These are phyloP conservation scores for Xylaria intraflava DNA, from an alignment of 495 filamentous ascomycete species.

Conservation along the genomic window DNA sequence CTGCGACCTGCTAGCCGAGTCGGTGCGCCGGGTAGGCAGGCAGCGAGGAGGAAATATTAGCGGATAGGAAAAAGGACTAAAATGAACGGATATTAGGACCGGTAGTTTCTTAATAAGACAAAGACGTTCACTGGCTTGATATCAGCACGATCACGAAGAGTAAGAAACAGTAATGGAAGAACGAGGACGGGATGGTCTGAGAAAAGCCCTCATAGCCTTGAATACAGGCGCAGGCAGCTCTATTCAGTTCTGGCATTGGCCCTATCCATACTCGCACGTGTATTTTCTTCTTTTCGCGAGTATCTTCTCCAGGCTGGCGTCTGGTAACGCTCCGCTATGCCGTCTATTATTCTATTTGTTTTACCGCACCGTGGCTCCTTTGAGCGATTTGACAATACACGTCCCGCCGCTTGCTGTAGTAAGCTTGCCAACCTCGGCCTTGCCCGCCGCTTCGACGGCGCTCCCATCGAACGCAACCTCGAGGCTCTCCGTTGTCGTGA, in stretches of 20 bases:
- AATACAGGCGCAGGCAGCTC: neutral
- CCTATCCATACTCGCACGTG: neutral
- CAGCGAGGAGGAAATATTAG: too few species aligned
- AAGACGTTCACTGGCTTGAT: too few species aligned
- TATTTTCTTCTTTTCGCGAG: neutral
- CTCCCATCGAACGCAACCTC: conserved; percentile 61
- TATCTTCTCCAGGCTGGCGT: neutral
- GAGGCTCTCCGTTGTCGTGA: conserved; percentile 70
- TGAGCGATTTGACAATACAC: conserved; percentile 67
- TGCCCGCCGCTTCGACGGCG: conserved; percentile 45
- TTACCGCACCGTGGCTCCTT: conserved; percentile 65
- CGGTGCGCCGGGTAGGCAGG: too few species aligned
- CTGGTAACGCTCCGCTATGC: neutral
- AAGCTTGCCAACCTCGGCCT: conserved; percentile 61
- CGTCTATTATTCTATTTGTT: conserved; percentile 7
- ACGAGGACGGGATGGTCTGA: neutral
- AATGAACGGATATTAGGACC: too few species aligned
- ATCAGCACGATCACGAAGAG: too few species aligned
- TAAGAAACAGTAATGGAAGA: too few species aligned
- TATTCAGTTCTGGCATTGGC: conserved; percentile 6
- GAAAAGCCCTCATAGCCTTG: neutral
- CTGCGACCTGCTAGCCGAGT: too few species aligned
- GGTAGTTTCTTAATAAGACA: too few species aligned
- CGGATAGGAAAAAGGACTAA: too few species aligned
- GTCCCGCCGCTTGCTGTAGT: conserved; percentile 62